These are phyloP conservation scores for Colletotrichum melonis DNA, from an alignment of 2,329 filamentous ascomycete genomes.

Conservation along the genomic window DNA sequence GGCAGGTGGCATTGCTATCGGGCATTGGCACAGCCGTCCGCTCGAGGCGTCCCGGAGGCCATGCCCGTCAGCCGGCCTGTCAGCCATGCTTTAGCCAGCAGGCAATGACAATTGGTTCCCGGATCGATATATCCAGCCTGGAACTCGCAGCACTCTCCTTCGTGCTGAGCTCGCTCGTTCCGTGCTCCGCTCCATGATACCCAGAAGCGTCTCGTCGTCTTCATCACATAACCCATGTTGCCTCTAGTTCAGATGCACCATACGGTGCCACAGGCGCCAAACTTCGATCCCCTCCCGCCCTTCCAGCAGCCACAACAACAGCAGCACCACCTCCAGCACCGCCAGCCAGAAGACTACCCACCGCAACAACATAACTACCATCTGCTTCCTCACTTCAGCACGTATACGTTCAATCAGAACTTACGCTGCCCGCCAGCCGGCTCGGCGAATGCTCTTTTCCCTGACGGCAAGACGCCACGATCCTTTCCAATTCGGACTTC, in stretches of 20 bases:
- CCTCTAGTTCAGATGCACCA: constrained; percentile 64
- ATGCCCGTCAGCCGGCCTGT: constrained; percentile 52
- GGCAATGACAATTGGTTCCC: constrained; percentile 52
- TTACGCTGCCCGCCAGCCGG: constrained; percentile 36
- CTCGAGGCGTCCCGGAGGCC: constrained; percentile 52
- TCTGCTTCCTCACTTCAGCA: constrained; percentile 38
- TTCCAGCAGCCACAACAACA: constrained; percentile 32
- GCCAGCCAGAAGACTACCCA: constrained; percentile 31
- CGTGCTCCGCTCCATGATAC: neutral
- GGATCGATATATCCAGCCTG: constrained; percentile 27
- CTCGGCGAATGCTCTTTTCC: constrained; percentile 22
- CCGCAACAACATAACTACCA: constrained; percentile 42
- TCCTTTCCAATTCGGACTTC: constrained; percentile 51
- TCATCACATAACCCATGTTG: constrained; percentile 52
- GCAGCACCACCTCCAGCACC: constrained; percentile 31
- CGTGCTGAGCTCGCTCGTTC: constrained; percentile 5
- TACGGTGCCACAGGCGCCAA: constrained; percentile 58
- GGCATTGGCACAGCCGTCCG: constrained; percentile 32
- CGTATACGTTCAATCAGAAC: constrained; percentile 30
- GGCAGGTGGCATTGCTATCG: constrained; percentile 33
- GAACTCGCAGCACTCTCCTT: constrained; percentile 42
- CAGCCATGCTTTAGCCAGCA: constrained; percentile 56
- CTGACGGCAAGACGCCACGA: constrained; percentile 41
- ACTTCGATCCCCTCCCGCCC: constrained; percentile 50
- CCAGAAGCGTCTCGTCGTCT: constrained; percentile 21